These are phyloP conservation scores for Sphaerulina populicola DNA, from an alignment of 2,329 filamentous ascomycete species.

Conservation along the genomic window DNA sequence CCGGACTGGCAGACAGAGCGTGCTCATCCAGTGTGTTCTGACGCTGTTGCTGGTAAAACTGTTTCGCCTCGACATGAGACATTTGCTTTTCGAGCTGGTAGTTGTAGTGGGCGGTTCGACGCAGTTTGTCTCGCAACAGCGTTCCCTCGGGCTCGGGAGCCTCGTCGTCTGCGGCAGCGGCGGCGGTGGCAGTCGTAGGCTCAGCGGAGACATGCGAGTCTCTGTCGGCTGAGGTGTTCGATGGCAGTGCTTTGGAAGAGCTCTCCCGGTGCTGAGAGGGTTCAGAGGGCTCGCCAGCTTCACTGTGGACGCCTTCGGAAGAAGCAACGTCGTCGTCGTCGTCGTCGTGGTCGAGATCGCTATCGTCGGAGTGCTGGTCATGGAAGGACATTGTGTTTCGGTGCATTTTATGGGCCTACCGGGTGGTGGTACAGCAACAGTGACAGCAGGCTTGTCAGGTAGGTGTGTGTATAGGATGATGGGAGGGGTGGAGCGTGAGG, in stretches of 20 bases:
- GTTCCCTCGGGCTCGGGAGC: constrained; percentile 27
- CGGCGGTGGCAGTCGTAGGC: constrained; percentile 13
- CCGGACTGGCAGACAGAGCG: constrained; percentile 29
- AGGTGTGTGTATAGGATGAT: background rate
- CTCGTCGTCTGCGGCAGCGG: constrained; percentile 10
- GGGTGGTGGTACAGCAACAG: background rate
- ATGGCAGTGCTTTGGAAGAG: constrained; percentile 4
- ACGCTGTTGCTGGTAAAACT: constrained; percentile 89
- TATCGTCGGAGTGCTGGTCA: constrained; percentile 24
- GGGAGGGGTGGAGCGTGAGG: background rate
- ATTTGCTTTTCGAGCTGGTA: constrained; percentile 88
- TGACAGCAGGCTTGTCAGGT: background rate
- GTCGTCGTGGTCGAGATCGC: constrained; percentile 15
- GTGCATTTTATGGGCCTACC: constrained; percentile 22
- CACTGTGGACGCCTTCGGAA: constrained; percentile 18
- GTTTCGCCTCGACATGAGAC: constrained; percentile 87
- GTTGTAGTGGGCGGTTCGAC: constrained; percentile 82
- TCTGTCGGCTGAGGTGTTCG: background rate
- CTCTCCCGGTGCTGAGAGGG: background rate
- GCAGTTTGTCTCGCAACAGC: constrained; percentile 46
- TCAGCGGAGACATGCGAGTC: constrained; percentile 1
- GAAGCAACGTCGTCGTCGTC: constrained; percentile 18
- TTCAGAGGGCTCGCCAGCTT: constrained; percentile 6
- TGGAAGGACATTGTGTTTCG: constrained; percentile 24
- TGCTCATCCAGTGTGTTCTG: constrained; percentile 46